Evolutionary conservation across 1,284 basidiomycete genomes (phyloP).

Genomic region (Cryptococcus sp.): DNA sequence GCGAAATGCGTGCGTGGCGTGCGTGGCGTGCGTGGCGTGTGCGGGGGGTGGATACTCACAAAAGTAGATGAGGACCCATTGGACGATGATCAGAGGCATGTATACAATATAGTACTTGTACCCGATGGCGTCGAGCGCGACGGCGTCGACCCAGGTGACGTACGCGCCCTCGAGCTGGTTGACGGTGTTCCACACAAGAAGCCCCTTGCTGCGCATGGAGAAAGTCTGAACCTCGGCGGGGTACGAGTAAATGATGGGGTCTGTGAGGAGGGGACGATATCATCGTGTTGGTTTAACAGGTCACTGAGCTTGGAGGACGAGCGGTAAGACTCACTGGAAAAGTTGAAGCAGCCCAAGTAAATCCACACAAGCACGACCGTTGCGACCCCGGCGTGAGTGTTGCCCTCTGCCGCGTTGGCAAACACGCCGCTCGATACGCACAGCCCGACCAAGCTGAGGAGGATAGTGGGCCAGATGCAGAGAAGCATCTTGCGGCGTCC

Average conservation of each 20-base stretch:
- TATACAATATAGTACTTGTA: constrained; percentile 49
- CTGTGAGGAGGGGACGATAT: background rate
- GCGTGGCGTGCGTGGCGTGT: too few species aligned
- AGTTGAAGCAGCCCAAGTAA: constrained; percentile 49
- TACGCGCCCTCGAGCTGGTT: constrained; percentile 36
- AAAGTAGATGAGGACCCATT: constrained; percentile 35
- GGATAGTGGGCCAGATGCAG: constrained; percentile 44
- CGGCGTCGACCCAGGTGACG: constrained; percentile 45
- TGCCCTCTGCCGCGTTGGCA: constrained; percentile 26
- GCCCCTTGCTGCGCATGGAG: constrained; percentile 48
- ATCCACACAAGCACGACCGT: constrained; percentile 50
- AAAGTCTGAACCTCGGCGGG: constrained; percentile 50
- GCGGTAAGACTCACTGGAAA: constrained; percentile 26
- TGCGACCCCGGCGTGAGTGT: constrained; percentile 37
- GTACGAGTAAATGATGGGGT: constrained; percentile 45
- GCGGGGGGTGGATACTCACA: constrained; percentile 19
- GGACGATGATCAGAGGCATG: constrained; percentile 44
- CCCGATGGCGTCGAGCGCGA: constrained; percentile 48
- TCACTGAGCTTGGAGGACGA: background rate
- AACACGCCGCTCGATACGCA: constrained; percentile 43
- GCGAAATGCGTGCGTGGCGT: too few species aligned
- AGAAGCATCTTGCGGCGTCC: constrained; percentile 46
- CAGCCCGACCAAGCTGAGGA: constrained; percentile 40
- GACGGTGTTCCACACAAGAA: constrained; percentile 50
- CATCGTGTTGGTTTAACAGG: background rate